Evolutionary conservation across 2,329 filamentous ascomycete genomes (phyloP).

Genomic region (Aspergillus quadrilineatus): DNA sequence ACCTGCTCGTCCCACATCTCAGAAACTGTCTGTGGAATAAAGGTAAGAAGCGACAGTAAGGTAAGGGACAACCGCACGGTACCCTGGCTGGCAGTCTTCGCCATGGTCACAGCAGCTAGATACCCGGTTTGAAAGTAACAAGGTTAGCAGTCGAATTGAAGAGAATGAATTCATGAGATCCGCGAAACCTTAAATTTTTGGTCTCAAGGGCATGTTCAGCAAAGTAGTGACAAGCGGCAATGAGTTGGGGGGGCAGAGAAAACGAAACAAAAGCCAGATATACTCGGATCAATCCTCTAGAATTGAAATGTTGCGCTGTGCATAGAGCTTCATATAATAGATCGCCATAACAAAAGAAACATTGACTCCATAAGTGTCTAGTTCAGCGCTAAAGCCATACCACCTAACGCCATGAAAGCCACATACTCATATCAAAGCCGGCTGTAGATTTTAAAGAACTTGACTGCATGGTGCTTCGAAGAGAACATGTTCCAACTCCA

Average conservation of each 20-base stretch:
- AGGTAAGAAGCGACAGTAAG: too few relatives aligned
- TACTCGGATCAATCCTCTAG: not conserved
- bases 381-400: not conserved
- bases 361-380: not conserved
- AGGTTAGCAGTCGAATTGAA: not conserved
- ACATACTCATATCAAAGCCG: not conserved
- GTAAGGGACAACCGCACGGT: too few relatives aligned
- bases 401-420: not conserved
- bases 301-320: not conserved
- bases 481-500: not conserved
- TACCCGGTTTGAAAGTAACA: too few relatives aligned
- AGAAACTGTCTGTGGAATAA: too few relatives aligned
- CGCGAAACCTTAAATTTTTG: not conserved
- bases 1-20: too few relatives aligned
- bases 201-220: not conserved
- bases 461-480: not conserved
- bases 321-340: not conserved
- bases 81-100: too few relatives aligned
- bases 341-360: slow-evolving; percentile 3
- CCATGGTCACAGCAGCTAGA: too few relatives aligned
- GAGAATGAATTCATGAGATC: not conserved
- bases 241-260: too few relatives aligned
- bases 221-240: not conserved
- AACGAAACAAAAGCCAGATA: slow-evolving; percentile 1
- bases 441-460: not conserved